These are phyloP conservation scores for Rhytidiadelphus loreus DNA, from an alignment of 225 moss, liverwort and hornwort genomes.

Conservation along the genomic window DNA sequence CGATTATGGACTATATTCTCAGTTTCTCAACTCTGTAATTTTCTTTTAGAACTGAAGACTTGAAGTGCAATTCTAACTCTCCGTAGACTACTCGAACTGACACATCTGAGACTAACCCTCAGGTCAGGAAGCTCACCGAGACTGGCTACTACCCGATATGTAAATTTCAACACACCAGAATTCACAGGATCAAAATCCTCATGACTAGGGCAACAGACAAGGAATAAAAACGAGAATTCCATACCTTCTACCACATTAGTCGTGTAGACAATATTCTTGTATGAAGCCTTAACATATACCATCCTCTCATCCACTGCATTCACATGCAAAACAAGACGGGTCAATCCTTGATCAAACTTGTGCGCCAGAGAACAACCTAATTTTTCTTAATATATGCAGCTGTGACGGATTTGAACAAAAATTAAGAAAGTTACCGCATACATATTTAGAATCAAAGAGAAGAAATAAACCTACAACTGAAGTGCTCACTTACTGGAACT, in stretches of 20 bases:
- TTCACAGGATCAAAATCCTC: background rate
- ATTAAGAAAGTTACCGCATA: background rate
- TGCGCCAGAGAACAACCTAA: background rate
- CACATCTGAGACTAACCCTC: background rate
- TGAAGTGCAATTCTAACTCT: background rate
- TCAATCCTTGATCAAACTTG: background rate
- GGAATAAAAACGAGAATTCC: background rate
- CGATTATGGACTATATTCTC: background rate
- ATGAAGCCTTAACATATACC: background rate
- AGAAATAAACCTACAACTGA: background rate
- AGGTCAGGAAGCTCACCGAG: background rate
- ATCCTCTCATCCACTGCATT: background rate
- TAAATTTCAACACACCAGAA: background rate
- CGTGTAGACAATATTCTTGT: background rate
- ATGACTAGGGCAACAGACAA: background rate
- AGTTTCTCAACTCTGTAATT: background rate
- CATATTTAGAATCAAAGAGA: background rate
- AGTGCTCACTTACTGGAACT: background rate
- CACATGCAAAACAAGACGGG: background rate
- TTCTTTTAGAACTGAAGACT: background rate
- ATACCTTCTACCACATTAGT: background rate
- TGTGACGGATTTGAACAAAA: background rate
- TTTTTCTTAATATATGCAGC: background rate
- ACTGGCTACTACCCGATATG: background rate
- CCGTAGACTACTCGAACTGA: background rate